These are phyloP conservation scores for Cucurbita ficifolia DNA, from an alignment of 306 rosid genomes.

Conservation along the genomic window DNA sequence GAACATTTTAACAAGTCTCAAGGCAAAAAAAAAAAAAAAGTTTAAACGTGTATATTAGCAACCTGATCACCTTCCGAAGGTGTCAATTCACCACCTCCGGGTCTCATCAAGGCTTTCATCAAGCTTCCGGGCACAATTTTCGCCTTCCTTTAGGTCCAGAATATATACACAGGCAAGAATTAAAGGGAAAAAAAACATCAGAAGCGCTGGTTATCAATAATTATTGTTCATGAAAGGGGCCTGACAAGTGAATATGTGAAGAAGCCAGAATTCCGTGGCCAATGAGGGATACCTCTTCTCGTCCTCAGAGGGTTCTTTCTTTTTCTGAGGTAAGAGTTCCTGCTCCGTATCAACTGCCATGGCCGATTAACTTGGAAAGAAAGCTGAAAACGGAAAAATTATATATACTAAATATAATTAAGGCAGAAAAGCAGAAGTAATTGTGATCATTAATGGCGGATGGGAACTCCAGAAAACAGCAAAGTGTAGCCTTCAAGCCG, in stretches of 20 bases:
- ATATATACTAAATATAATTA: neutral
- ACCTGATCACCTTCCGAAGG: constrained; percentile 93
- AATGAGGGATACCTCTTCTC: constrained; percentile 49
- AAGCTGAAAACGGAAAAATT: neutral
- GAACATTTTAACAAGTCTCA: neutral
- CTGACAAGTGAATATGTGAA: neutral
- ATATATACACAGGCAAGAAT: neutral
- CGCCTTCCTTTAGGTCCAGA: constrained; percentile 40
- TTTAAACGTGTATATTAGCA: constrained; percentile 10
- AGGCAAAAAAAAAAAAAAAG: neutral
- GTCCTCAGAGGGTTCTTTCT: constrained; percentile 62
- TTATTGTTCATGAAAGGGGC: neutral
- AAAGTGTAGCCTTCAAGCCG: neutral
- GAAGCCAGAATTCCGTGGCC: neutral
- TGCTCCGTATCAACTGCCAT: constrained; percentile 41
- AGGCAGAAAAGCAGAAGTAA: neutral
- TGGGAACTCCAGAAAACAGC: neutral
- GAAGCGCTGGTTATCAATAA: neutral
- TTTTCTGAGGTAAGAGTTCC: constrained; percentile 32
- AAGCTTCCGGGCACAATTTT: constrained; percentile 72
- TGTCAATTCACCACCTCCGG: constrained; percentile 66
- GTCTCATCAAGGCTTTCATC: constrained; percentile 85
- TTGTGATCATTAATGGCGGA: neutral
- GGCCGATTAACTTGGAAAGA: neutral
- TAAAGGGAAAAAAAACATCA: neutral